Percentiles rank a stretch among this genome's conserved stretches.
phyloP scores from a whole-genome alignment of 345 rosid species.

The Sonneratia alba region DNA sequence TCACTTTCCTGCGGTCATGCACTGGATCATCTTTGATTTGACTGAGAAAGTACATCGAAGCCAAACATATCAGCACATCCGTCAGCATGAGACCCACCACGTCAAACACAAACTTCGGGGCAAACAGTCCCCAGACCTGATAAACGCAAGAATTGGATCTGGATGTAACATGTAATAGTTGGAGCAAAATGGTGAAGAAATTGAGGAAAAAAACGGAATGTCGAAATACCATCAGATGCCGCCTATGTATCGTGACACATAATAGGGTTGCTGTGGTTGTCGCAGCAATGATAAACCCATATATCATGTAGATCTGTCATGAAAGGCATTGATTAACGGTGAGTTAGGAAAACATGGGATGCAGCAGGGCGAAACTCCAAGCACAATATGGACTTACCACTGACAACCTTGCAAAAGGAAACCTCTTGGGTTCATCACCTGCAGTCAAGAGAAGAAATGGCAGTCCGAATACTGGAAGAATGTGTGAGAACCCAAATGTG shows the following conservation, averaged over 20 bases:
- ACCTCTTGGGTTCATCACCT: slow-evolving; percentile 18
- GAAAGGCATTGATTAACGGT: not conserved
- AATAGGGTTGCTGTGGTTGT: slow-evolving; percentile 52
- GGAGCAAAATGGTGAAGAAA: not conserved
- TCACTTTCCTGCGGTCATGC: not conserved
- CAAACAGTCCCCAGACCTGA: slow-evolving; percentile 97
- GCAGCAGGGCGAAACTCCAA: not conserved
- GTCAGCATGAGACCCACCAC: slow-evolving; percentile 59
- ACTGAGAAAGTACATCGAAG: slow-evolving; percentile 40
- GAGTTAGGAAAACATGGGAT: not conserved
- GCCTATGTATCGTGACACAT: slow-evolving; percentile 75
- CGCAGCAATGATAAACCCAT: slow-evolving; percentile 48
- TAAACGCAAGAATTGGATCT: not conserved
- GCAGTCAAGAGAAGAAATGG: slow-evolving; percentile 39
- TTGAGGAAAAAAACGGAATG: not conserved
- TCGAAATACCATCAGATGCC: slow-evolving; percentile 72
- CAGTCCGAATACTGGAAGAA: slow-evolving; percentile 72
- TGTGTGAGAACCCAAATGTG: slow-evolving; percentile 78
- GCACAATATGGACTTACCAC: slow-evolving; percentile 30
- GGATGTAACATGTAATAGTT: not conserved
- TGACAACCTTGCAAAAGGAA: slow-evolving; percentile 25
- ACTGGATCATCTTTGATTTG: slow-evolving; percentile 2
- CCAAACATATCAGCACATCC: slow-evolving; percentile 53
- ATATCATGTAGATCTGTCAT: slow-evolving; percentile 61
- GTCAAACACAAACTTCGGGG: slow-evolving; percentile 85